phyloP scores from a whole-genome alignment of 345 rosid species.

The Mangifera indica region DNA sequence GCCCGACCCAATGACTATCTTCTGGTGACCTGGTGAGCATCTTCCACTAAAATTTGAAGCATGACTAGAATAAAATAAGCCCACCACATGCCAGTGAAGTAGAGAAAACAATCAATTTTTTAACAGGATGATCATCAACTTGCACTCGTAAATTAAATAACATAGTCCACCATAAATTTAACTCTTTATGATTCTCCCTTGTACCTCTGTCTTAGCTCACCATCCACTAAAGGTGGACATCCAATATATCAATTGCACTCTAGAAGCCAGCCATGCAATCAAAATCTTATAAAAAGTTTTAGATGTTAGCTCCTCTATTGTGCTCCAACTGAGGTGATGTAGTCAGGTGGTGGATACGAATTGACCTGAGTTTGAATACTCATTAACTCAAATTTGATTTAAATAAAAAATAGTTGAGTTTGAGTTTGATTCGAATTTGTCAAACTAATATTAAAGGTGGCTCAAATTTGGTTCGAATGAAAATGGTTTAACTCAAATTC shows the following conservation, averaged over 20 bases:
- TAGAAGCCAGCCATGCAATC: conserved; percentile 7
- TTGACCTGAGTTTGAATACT: too few relatives aligned
- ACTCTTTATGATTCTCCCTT: neutral
- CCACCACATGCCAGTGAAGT: neutral
- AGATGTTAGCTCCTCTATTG: conserved; percentile 10
- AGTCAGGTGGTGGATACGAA: too few relatives aligned
- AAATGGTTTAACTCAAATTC: too few relatives aligned
- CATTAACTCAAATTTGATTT: too few relatives aligned
- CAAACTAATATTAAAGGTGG: too few relatives aligned
- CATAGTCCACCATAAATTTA: conserved; percentile 16
- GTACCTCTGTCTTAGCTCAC: conserved; percentile 25
- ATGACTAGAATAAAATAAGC: neutral
- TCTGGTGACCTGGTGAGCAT: neutral
- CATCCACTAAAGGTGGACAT: conserved; percentile 4
- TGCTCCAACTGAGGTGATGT: too few relatives aligned
- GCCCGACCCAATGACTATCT: neutral
- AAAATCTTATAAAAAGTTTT: conserved; percentile 8
- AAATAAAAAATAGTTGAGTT: too few relatives aligned
- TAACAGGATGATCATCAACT: conserved; percentile 9
- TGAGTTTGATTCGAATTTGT: too few relatives aligned
- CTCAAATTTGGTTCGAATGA: too few relatives aligned
- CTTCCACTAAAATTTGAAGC: neutral
- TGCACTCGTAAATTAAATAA: conserved; percentile 14
- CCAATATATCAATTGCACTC: neutral
- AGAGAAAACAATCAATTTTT: neutral